Conservation (phyloP, 2,329 filamentous ascomycete species). For the Colletotrichum limetticola region DNA sequence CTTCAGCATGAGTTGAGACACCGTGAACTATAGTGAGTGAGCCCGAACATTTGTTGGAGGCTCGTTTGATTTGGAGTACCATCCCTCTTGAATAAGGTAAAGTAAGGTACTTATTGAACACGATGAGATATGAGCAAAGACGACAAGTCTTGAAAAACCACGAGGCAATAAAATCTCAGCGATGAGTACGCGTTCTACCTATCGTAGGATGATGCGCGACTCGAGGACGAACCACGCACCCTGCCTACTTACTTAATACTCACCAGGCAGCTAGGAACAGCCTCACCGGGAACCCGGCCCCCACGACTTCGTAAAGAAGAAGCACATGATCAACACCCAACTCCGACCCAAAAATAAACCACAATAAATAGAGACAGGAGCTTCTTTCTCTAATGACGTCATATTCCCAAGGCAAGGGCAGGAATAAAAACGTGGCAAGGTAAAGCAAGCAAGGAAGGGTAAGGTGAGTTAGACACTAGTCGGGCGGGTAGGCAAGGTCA, state of each 20-base stretch:
- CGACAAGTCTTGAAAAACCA: too few species aligned
- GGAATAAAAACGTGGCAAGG: background rate
- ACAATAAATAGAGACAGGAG: background rate
- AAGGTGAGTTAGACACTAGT: background rate
- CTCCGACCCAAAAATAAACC: background rate
- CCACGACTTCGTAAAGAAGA: background rate
- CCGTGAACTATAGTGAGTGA: too few species aligned
- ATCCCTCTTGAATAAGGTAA: too few species aligned
- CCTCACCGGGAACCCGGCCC: background rate
- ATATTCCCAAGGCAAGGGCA: background rate
- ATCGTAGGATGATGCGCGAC: too few species aligned
- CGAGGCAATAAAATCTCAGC: too few species aligned
- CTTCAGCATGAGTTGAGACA: too few species aligned
- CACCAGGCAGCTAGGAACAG: background rate
- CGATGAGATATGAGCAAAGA: too few species aligned
- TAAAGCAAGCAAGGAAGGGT: background rate
- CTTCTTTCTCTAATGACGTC: background rate
- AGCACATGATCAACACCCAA: background rate
- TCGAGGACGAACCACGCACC: background rate
- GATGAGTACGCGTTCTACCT: too few species aligned
- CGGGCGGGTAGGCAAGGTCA: constrained; percentile 7
- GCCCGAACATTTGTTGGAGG: too few species aligned
- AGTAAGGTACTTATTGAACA: too few species aligned
- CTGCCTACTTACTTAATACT: too few species aligned
- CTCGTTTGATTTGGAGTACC: too few species aligned